phyloP scores from a whole-genome alignment of 2,329 filamentous ascomycete species.

The Coniochaeta hoffmannii region DNA sequence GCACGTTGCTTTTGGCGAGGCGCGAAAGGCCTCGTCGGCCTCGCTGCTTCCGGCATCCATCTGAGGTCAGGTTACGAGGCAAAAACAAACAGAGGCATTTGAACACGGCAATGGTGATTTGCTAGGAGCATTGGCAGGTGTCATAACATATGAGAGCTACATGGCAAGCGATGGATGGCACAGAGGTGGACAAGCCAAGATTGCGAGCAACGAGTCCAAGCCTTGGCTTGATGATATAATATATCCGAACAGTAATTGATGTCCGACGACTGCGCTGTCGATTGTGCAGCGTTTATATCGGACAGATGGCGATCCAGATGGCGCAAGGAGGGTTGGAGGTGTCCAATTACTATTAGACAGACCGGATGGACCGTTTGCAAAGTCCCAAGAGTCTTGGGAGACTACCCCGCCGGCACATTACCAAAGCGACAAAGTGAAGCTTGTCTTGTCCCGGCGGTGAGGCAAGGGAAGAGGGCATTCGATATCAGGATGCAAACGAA shows the following conservation, averaged over 20 bases:
- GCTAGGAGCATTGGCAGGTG: not conserved
- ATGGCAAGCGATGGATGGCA: no score
- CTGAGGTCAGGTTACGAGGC: not conserved
- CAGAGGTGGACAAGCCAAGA: no score
- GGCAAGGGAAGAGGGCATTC: no score
- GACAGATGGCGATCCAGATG: not conserved
- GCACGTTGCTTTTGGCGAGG: not conserved
- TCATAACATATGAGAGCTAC: no score
- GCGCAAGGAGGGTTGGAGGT: not conserved
- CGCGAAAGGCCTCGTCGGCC: not conserved
- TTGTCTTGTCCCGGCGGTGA: not conserved
- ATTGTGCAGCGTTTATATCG: not conserved
- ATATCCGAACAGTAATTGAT: not conserved
- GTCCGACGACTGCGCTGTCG: not conserved
- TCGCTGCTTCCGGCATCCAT: not conserved
- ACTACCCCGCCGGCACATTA: not conserved
- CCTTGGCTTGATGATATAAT: not conserved
- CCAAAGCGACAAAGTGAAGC: not conserved
- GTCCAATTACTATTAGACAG: no score
- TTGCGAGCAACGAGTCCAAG: not conserved
- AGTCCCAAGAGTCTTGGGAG: conserved; percentile 1
- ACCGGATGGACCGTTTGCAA: not conserved
- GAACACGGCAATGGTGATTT: not conserved
- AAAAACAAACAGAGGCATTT: not conserved
- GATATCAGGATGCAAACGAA: not conserved